Evolutionary conservation across 2,329 filamentous ascomycete genomes (phyloP), one percentile per base, ranked within the genome.

Genomic region (Colletotrichum lentis): DNA sequence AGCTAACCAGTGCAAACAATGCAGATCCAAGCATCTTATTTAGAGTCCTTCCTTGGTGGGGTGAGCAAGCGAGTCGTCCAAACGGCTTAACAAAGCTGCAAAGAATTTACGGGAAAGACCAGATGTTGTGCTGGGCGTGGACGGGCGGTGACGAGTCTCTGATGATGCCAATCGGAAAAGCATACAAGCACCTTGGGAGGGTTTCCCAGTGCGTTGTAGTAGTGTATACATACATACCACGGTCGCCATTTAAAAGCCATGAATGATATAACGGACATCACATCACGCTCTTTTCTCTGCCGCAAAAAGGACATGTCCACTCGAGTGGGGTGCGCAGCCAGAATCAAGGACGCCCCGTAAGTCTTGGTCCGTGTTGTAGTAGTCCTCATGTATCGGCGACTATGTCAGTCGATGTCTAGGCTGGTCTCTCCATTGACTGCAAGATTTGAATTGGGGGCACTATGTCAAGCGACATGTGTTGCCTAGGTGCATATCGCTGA

Each of bases 21-120:
- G 54, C 73, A 89, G 87, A 74, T 90, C 88, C 74, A 90, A 90
- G 85, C 88, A 90, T 82, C 86, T 90, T 72, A 90, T 90, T 74
- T 90, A 85, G 73, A 58, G 14, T 14, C 49, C n/a, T 64, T 20
- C 22, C 16, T 46, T 18, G 24, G 22, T n/a, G 37, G 35, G 43
- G 46, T 27, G 31, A 35, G 49, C 37, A 52, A 22, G 16, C 35
- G 27, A 39, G 41, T 52, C 22, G 10, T n/a, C 37, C 31, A 41
- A 35, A 41, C n/a, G 39, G 49, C 57, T 10, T 58, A 35, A 22
- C 41, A 46, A 49, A 16, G 35, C 20, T 24, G 46, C 44, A 43
- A 61, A 44, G 61, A 39, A 49, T 56, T 70, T 47, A 61, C 44
- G 64, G 66, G 18, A 54, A 60, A 43, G 57, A 61, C 14, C 8